Base-by-base conservation (phyloP, 2,329 filamentous ascomycete species). In the Fusarium guadeloupense region DNA sequence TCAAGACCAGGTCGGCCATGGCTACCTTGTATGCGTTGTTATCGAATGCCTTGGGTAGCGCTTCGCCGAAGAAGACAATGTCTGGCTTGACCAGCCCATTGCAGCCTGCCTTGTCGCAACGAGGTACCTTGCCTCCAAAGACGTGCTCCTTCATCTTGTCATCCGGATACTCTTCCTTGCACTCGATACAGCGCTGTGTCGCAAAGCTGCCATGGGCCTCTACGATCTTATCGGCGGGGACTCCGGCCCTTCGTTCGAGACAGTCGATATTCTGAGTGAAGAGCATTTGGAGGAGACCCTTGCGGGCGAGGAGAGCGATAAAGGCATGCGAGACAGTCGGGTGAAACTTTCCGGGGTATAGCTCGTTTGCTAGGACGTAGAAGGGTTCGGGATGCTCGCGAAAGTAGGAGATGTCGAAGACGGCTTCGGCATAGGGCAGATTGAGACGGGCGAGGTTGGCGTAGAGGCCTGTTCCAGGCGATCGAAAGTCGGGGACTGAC, bases 261-360 rank as follows among this genome's bases (percentile, higher is more conserved):
- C 93, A 97, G 78, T 99, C 95, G 66, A 99, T 98, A 72, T 99
- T 99, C 73, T 99, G 95, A 0, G 95, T 97, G 75, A 98, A 99
- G 47, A 95, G 85, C 80, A 93, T 95, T 64, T 89, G 80, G 20
- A 99, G 80, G 34, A 94, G 80, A 5, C 86, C 87, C 77, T 96
- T 97, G 57, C 88, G 81, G 53, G 93, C 85, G 14, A 98, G 86
- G 20, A 99, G 81, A 13, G 87, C 83, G 69, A 99, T 88, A 76
- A 99, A 99, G 30, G 86, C 89, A 77, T 99, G 95, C 3, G 93
- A 90, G 49, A 98, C 81, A 2, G 95, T 99, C 1, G 95, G 95
- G 49, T 89, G 83, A 78, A 91, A 97, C 69, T 89, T 90, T 16
- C 93, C 94, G 0, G 95, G 95, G 71, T 97, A 96, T 5, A 99